These are phyloP conservation scores for Lasiosphaeria miniovina DNA, from an alignment of 495 filamentous ascomycete genomes.

Conservation along the genomic window DNA sequence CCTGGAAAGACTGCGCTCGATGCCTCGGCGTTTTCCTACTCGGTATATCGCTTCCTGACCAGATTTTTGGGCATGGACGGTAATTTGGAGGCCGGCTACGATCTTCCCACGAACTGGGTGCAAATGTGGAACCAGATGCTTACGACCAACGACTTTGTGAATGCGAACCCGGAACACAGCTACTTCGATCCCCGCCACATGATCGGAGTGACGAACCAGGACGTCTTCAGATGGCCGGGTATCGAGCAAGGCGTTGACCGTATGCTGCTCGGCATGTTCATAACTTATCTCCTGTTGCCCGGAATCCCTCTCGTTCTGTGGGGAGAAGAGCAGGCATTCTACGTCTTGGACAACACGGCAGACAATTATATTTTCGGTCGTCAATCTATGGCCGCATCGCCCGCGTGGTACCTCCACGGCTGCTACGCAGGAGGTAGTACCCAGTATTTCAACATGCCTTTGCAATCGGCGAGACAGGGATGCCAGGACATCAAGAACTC, in stretches of 20 bases:
- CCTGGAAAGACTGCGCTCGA: conserved; percentile 56
- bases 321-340: conserved; percentile 71
- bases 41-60: conserved; percentile 64
- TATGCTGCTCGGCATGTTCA: conserved; percentile 59
- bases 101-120: conserved; percentile 58
- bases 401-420: conserved; percentile 66
- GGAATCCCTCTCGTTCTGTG: conserved; percentile 64
- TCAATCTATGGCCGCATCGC: conserved; percentile 60
- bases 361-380: conserved; percentile 69
- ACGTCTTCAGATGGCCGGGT: conserved; percentile 71
- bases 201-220: conserved; percentile 68
- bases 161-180: conserved; percentile 58
- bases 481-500: conserved; percentile 66
- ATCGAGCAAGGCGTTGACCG: conserved; percentile 59
- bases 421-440: conserved; percentile 67
- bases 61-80: conserved; percentile 66
- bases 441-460: conserved; percentile 25
- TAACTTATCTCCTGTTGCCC: conserved; percentile 62
- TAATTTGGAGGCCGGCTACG: conserved; percentile 56
- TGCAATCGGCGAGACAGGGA: conserved; percentile 53
- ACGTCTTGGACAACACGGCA: conserved; percentile 64
- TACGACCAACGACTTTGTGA: conserved; percentile 61
- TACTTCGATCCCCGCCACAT: conserved; percentile 68
- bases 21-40: conserved; percentile 65
- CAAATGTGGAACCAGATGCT: conserved; percentile 61